Percentiles rank a stretch among this genome's conserved stretches.
phyloP scores from a whole-genome alignment of 495 filamentous ascomycete genomes.

The Trichoderma erinaceum region DNA sequence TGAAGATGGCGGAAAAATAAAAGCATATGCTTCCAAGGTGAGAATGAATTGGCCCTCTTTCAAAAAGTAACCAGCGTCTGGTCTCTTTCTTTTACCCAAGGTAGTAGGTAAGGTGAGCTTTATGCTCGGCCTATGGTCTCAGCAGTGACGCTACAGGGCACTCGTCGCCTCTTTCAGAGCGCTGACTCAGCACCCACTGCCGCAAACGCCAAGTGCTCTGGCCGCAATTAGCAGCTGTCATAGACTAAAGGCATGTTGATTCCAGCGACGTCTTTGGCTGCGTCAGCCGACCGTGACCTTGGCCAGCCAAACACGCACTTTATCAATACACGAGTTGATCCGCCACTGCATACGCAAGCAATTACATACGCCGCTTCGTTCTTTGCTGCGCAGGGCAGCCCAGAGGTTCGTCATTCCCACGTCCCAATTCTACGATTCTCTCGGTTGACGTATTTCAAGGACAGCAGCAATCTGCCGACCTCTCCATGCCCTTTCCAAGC shows the following conservation, averaged over 20 bases:
- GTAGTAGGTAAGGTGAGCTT: no score
- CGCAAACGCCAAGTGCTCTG: background rate
- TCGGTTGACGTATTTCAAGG: background rate
- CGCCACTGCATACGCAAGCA: conserved; percentile 10
- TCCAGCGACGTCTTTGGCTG: background rate
- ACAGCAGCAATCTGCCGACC: conserved; percentile 1
- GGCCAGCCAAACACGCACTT: background rate
- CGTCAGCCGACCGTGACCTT: conserved; percentile 8
- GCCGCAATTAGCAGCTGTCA: background rate
- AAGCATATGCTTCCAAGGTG: no score
- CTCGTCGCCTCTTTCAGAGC: background rate
- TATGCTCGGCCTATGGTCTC: no score
- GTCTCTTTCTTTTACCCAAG: no score
- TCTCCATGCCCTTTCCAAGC: background rate
- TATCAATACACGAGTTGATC: background rate
- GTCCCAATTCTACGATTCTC: background rate
- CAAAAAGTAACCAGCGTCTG: no score
- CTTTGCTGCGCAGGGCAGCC: background rate
- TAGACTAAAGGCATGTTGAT: background rate
- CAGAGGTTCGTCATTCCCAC: background rate
- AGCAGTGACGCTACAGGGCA: background rate
- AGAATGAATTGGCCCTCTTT: no score
- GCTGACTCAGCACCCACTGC: background rate
- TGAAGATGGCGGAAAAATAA: no score
- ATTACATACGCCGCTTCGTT: background rate